Conservation (phyloP, 2,329 filamentous ascomycete genomes). For the Neophaeococcomyces aloes region DNA sequence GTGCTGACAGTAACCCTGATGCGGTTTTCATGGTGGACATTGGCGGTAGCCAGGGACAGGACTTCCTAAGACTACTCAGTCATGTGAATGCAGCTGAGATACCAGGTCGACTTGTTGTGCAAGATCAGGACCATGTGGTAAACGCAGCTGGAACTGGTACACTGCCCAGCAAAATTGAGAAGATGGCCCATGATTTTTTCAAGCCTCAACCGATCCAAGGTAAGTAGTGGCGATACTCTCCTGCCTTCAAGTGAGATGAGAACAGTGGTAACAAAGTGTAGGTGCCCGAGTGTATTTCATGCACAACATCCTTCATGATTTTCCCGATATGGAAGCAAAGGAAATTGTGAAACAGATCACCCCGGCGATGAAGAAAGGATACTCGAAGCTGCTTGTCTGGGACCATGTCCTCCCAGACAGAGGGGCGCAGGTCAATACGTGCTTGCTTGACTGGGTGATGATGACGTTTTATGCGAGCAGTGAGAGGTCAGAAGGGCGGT, state of each 20-base stretch:
- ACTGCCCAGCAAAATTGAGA: conserved; percentile 13
- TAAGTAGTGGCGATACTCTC: neutral
- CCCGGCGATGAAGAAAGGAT: conserved; percentile 30
- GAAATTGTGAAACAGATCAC: conserved; percentile 26
- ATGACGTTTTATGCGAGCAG: conserved; percentile 28
- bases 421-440: conserved; percentile 24
- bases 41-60: conserved; percentile 21
- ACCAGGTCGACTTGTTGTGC: conserved; percentile 20
- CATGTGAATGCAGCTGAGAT: conserved; percentile 8
- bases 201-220: conserved; percentile 20
- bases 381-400: conserved; percentile 36
- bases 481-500: conserved; percentile 34
- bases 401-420: conserved; percentile 33
- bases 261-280: conserved; percentile 12
- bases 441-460: conserved; percentile 34
- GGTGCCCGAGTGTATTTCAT: conserved; percentile 33
- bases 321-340: conserved; percentile 28
- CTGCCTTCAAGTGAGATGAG: neutral
- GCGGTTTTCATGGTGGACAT: conserved; percentile 25
- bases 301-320: conserved; percentile 36
- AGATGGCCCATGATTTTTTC: conserved; percentile 21
- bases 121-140: conserved; percentile 20
- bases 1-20: conserved; percentile 11
- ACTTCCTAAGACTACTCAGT: conserved; percentile 15
- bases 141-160: conserved; percentile 11